phyloP scores from a whole-genome alignment of 139 green algal genomes.

The Coelastrella sp. region DNA sequence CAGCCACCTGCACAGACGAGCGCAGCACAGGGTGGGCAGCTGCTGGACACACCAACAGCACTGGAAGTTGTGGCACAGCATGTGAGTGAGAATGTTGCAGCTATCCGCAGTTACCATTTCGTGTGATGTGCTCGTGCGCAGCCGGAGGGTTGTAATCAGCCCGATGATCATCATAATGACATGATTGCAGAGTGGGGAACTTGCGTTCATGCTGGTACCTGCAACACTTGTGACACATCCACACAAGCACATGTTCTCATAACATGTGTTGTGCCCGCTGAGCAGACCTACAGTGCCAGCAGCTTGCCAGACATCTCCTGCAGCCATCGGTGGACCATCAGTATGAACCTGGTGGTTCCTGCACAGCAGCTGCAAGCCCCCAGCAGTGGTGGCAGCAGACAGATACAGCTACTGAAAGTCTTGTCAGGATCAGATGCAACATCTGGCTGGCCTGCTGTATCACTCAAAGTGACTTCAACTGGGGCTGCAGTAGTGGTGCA shows the following conservation, averaged over 20 bases:
- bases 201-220: too few relatives aligned
- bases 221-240: too few relatives aligned
- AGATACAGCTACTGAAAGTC: slow-evolving; percentile 16
- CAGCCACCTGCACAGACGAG: not conserved
- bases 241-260: not conserved
- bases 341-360: slow-evolving; percentile 27
- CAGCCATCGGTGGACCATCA: slow-evolving; percentile 50
- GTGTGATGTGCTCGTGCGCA: too few relatives aligned
- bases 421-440: not conserved
- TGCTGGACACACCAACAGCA: not conserved
- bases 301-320: slow-evolving; percentile 43
- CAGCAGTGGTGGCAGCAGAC: not conserved
- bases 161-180: not conserved
- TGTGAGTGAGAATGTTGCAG: not conserved
- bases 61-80: slow-evolving; percentile 10
- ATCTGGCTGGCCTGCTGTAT: slow-evolving; percentile 7
- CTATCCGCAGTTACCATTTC: too few relatives aligned
- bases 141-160: too few relatives aligned
- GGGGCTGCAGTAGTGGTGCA: not conserved
- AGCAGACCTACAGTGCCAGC: not conserved
- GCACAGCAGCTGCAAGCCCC: not conserved
- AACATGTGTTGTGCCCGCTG: not conserved
- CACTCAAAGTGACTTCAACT: not conserved
- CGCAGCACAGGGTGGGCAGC: not conserved
- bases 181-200: not conserved